These are phyloP conservation scores for Blastobotrys arbuscula DNA, from an alignment of 1,139 yeast genomes.

Conservation along the genomic window DNA sequence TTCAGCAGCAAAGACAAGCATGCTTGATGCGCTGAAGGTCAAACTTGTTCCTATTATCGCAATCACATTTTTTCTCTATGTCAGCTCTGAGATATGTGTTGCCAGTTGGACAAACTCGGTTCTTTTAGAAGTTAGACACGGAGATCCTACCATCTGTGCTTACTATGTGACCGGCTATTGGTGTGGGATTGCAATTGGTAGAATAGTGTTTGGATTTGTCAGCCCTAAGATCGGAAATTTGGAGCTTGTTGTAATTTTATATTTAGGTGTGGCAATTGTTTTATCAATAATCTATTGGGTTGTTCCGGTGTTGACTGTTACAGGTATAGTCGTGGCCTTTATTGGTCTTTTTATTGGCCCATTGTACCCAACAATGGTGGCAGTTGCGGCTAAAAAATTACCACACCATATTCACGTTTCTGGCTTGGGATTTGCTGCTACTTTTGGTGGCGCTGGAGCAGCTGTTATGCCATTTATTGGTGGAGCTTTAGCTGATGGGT, in stretches of 20 bases:
- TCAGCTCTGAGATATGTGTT: conserved; percentile 59
- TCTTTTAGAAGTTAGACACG: conserved; percentile 49
- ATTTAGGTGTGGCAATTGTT: conserved; percentile 18
- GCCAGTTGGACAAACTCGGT: conserved; percentile 70
- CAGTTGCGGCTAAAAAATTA: conserved; percentile 52
- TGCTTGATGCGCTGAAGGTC: conserved; percentile 37
- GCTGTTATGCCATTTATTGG: conserved; percentile 38
- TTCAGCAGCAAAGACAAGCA: conserved; percentile 2
- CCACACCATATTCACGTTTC: conserved; percentile 56
- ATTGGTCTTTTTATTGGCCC: conserved; percentile 73
- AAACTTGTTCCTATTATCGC: conserved; percentile 55
- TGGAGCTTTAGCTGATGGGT: conserved; percentile 23
- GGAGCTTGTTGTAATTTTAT: conserved; percentile 20
- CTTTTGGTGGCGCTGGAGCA: conserved; percentile 73
- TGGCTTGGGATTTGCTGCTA: conserved; percentile 69
- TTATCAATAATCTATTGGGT: conserved; percentile 25
- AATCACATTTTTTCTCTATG: conserved; percentile 51
- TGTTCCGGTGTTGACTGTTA: conserved; percentile 20
- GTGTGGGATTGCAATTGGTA: conserved; percentile 60
- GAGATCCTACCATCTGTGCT: conserved; percentile 42
- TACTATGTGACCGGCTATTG: conserved; percentile 65
- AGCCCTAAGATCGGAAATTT: conserved; percentile 20
- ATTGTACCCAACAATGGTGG: conserved; percentile 65
- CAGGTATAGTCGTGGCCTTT: conserved; percentile 39
- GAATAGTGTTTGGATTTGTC: conserved; percentile 40